A percentile compares a stretch with the other conserved stretches of the same genome.
phyloP scores from a whole-genome alignment of 2,329 filamentous ascomycete genomes.

The Coniochaeta sp. region DNA sequence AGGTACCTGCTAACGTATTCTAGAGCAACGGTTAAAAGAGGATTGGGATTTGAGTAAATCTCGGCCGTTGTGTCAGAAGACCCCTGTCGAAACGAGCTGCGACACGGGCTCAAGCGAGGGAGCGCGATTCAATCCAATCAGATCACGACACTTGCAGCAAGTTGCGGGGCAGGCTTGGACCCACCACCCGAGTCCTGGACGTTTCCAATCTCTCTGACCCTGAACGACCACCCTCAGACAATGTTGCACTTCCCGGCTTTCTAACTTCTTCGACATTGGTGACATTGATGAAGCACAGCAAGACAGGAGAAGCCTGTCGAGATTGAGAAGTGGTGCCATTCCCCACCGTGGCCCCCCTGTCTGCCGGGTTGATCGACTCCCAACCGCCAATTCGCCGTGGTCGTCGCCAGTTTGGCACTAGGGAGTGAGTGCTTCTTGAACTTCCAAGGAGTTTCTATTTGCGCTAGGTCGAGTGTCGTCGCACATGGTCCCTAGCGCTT shows the following conservation, averaged over 20 bases:
- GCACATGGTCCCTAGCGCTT: no score
- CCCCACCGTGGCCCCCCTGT: constrained; percentile 19
- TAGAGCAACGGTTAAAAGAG: not conserved
- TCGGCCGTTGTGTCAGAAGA: constrained; percentile 23
- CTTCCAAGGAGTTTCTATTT: no score
- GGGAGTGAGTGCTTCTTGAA: not conserved
- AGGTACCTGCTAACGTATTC: no score
- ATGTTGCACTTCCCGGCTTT: not conserved
- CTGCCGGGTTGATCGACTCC: constrained; percentile 15
- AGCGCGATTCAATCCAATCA: not conserved
- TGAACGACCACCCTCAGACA: not conserved
- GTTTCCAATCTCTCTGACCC: not conserved
- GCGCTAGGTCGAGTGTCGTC: no score
- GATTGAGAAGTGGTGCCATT: constrained; percentile 23
- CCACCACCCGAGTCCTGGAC: not conserved
- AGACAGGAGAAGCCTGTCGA: constrained; percentile 1
- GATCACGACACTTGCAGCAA: not conserved
- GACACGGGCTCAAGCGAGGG: constrained; percentile 15
- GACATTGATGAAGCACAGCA: constrained; percentile 3
- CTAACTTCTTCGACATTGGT: not conserved
- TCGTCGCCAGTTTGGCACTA: not conserved
- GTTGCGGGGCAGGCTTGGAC: not conserved
- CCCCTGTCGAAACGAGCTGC: constrained; percentile 31
- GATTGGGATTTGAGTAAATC: constrained; percentile 9
- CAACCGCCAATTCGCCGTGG: constrained; percentile 5